Conservation (phyloP, 768 basidiomycete genomes). For the Suillus paluster region DNA sequence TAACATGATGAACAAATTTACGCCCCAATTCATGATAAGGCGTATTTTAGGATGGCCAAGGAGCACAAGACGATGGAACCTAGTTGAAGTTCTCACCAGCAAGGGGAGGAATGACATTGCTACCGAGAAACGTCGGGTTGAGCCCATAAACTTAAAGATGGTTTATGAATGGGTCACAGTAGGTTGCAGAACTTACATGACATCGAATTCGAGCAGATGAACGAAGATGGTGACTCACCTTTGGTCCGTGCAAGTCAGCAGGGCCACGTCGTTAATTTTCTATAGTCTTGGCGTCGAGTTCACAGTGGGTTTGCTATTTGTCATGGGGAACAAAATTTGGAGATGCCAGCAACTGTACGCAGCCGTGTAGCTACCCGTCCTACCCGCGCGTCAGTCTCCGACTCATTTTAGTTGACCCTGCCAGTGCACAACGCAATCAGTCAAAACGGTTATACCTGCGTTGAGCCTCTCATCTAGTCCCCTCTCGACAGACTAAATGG, state of each 20-base stretch:
- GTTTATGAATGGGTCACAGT: neutral
- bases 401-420: too few relatives aligned
- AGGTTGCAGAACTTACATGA: neutral
- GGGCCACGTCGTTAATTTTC: neutral
- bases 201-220: neutral
- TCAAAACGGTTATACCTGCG: too few relatives aligned
- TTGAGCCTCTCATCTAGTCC: too few relatives aligned
- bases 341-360: neutral
- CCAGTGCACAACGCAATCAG: too few relatives aligned
- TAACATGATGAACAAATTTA: neutral
- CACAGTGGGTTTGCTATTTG: too few relatives aligned
- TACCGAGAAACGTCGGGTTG: neutral
- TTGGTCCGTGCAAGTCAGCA: neutral
- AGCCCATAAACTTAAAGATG: neutral
- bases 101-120: neutral
- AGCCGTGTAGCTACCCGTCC: too few relatives aligned
- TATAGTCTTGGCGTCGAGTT: neutral
- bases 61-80: neutral
- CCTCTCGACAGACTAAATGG: too few relatives aligned
- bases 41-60: constrained; percentile 8
- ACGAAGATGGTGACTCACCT: neutral
- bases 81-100: neutral
- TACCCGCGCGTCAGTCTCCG: too few relatives aligned
- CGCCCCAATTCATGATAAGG: neutral
- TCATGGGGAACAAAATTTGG: neutral